phyloP scores from a whole-genome alignment of 2,329 filamentous ascomycete genomes.

The Neonectria faginata region DNA sequence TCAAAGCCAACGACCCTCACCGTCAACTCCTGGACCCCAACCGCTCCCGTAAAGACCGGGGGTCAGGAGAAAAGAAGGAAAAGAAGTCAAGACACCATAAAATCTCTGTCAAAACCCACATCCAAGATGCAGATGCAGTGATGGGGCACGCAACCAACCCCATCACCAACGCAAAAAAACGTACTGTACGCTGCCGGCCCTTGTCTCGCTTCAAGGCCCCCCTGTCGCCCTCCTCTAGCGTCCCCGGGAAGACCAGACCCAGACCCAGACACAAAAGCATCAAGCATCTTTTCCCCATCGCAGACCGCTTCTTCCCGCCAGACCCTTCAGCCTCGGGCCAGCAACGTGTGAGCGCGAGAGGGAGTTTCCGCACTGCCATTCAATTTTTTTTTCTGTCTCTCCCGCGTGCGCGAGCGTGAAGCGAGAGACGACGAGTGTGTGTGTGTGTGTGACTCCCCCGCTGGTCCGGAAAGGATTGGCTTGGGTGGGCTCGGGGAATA shows the following conservation, averaged over 20 bases:
- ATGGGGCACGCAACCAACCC: slow-evolving; percentile 8
- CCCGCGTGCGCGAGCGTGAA: neutral
- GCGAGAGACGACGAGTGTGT: neutral
- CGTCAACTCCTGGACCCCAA: neutral
- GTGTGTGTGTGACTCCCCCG: neutral
- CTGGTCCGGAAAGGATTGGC: slow-evolving; percentile 13
- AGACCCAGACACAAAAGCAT: neutral
- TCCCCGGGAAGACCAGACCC: slow-evolving; percentile 5
- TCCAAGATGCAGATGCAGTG: slow-evolving; percentile 10
- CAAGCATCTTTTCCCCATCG: slow-evolving; percentile 11
- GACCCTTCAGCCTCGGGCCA: slow-evolving; percentile 11
- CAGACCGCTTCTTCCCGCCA: slow-evolving; percentile 26
- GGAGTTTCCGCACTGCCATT: slow-evolving; percentile 15
- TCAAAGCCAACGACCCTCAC: neutral
- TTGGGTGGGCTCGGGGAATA: slow-evolving; percentile 10
- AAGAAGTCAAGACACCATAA: neutral
- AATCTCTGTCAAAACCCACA: slow-evolving; percentile 5
- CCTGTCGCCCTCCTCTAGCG: slow-evolving; percentile 7
- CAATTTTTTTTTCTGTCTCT: neutral
- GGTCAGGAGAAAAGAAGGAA: neutral
- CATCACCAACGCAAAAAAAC: slow-evolving; percentile 10
- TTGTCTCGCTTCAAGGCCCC: slow-evolving; percentile 8
- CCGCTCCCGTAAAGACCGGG: neutral
- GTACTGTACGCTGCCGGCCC: slow-evolving; percentile 6
- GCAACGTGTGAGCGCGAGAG: slow-evolving; percentile 20